Evolutionary conservation across 768 basidiomycete species (phyloP), one percentile per base, ranked within the genome.

Genomic region (Lactarius psammicola): DNA sequence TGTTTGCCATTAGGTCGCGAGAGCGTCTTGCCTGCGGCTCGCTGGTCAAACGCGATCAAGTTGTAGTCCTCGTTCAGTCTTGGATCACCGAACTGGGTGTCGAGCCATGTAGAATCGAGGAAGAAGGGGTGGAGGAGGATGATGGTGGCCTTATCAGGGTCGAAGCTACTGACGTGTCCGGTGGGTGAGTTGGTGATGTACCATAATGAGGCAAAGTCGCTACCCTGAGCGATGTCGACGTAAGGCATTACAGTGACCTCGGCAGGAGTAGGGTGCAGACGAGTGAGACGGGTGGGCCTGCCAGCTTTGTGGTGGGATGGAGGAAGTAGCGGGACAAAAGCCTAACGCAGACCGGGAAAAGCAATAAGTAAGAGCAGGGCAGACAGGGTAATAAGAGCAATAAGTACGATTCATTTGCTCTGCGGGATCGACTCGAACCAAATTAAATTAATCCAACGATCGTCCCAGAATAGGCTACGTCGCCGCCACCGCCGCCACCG

Each of bases 41-140:
- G 71, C 58, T 65, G 62, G 65, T 74, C 74, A 60, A 74, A 74
- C 10, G 74, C 74, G 30, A 74, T 73, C 51, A 74, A 56, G 60
- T 74, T 74, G 56, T 69, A 74, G 23, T 56, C 51, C 26, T 58
- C 61, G 44, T 68, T 63, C n/a, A 74, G 31, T 31, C 74, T 66
- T 13, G 73, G 73, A 53, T 74, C 73, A 26, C 66, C 63, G 38
- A 74, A 71, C 59, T 74, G 74, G 0, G 57, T 28, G 42, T 69
- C 67, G 26, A 74, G 68, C 71, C 74, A 74, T n/a, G 69, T 66
- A 15, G 71, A 67, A 54, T 74, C 72, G 34, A 74, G 65, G 33
- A 73, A 73, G 30, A 71, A 64, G 10, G 74, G 74, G 38, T 73
- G 74, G 6, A 74, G 55, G 10, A 74, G 56, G 36, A 74, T 64